These are phyloP conservation scores for Fraxinus sp. DNA, from an alignment of 305 asterid genomes.

Conservation along the genomic window DNA sequence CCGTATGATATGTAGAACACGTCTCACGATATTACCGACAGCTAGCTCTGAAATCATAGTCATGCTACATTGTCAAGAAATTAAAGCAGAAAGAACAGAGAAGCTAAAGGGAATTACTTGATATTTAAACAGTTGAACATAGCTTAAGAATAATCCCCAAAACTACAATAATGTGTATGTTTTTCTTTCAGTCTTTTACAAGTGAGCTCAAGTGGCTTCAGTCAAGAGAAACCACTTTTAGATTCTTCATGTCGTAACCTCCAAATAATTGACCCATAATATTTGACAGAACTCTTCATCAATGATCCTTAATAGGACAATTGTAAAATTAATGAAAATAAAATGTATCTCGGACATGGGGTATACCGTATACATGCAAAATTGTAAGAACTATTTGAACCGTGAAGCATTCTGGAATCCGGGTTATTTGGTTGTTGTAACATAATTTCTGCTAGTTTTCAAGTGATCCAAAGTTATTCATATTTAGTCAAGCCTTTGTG, in stretches of 20 bases:
- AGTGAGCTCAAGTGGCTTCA: background rate
- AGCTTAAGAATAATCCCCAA: constrained; percentile 14
- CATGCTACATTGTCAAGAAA: constrained; percentile 25
- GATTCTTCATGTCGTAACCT: constrained; percentile 5
- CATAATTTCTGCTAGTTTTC: constrained; percentile 18
- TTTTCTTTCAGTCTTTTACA: constrained; percentile 3
- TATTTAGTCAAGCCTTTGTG: constrained; percentile 9
- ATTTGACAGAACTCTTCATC: background rate
- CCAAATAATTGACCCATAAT: background rate
- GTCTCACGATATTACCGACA: constrained; percentile 88
- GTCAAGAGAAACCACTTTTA: background rate
- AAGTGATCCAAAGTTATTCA: background rate
- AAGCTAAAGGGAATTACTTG: constrained; percentile 14
- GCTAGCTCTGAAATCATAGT: constrained; percentile 76
- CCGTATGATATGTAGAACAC: constrained; percentile 92
- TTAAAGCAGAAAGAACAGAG: constrained; percentile 19
- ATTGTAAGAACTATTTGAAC: background rate
- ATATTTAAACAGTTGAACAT: background rate
- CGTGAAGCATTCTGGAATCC: background rate
- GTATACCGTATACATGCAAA: background rate
- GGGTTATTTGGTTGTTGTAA: background rate
- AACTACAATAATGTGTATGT: constrained; percentile 8
- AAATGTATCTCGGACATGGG: background rate
- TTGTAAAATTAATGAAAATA: background rate
- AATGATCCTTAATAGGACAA: background rate